Evolutionary conservation across 257 asterid species (phyloP).

Genomic region (Salvia rosmarinus): DNA sequence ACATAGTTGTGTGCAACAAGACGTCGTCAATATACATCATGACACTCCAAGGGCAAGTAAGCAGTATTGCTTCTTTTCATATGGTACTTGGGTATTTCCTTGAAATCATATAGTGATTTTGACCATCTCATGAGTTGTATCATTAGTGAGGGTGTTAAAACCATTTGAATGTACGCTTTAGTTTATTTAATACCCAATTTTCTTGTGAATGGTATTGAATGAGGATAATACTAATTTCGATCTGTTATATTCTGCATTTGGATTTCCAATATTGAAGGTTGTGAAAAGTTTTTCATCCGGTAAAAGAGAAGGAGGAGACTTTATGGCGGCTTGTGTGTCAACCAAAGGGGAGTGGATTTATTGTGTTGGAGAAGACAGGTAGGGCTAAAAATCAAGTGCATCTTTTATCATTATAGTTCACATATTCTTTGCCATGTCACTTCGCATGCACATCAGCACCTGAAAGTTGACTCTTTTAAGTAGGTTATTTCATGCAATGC

Average conservation of each 20-base stretch:
- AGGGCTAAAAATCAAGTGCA: not conserved
- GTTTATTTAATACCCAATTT: not conserved
- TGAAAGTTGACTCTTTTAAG: conserved; percentile 1
- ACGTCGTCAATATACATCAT: conserved; percentile 91
- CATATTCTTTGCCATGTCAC: not conserved
- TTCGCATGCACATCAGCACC: not conserved
- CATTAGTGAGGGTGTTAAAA: not conserved
- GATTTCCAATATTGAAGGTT: conserved; percentile 55
- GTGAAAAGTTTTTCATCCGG: conserved; percentile 98
- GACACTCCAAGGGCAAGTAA: conserved; percentile 99
- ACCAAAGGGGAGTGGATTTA: conserved; percentile 99
- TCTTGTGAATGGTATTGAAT: conserved; percentile 1
- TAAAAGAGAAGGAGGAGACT: conserved; percentile 99
- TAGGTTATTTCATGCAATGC: not conserved
- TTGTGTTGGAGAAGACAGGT: conserved; percentile 99
- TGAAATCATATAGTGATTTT: not conserved
- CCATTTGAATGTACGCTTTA: not conserved
- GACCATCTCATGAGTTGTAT: not conserved
- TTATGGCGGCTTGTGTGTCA: conserved; percentile 94
- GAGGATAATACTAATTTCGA: not conserved
- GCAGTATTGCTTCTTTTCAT: conserved; percentile 11
- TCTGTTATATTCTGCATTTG: conserved; percentile 29
- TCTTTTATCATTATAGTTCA: not conserved
- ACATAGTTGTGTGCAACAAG: conserved; percentile 92
- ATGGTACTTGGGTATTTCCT: not conserved